Base-by-base conservation (phyloP, 2,329 filamentous ascomycete genomes). In the Emergomyces orientalis region DNA sequence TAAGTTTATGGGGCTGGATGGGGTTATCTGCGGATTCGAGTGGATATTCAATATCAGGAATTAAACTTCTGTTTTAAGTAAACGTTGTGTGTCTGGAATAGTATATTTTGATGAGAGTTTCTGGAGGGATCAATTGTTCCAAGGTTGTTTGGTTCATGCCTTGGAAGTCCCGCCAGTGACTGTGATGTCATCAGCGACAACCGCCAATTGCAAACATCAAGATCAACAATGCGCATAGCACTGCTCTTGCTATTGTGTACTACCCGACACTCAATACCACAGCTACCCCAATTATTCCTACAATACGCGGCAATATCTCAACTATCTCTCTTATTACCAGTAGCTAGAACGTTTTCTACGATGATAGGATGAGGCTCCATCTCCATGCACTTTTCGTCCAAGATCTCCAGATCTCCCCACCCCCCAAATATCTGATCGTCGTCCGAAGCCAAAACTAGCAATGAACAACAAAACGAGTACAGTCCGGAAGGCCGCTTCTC, bases 401-500 rank as follows among this genome's bases (percentile, higher is more conserved):
- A 41, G 19, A 52, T n/a, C 8, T 17, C 22, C 27, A 41, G 25
- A 7, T 22, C 17, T 14, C 5, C 37, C 30, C 45, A 6, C 37
- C 30, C 45, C 5, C 59, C 4, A n/a, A n/a, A 14, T 39, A 27
- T 22, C 27, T 52, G 34, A 51, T 8, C 19, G 9, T 27, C 45
- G 6, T 47, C 32, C 30, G 25, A 37, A 19, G 25, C n/a, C 45
- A 25, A 17, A n/a, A n/a, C n/a, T 9, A 52, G 19, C 17, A n/a
- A 47, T 59, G 56, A 17, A 19, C 56, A 30, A 22, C 22, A 34
- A 47, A 45, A 22, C 22, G 9, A 19, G 3, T 25, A 39, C 45
- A 41, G 2, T 45, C 22, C 34, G 13, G 13, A 41, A 34, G 37
- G 30, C 60, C 19, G 55, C 61, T 3, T 67, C 71, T 13, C 64